phyloP scores from a whole-genome alignment of 2,329 filamentous ascomycete species.

The Phialophora chinensis region DNA sequence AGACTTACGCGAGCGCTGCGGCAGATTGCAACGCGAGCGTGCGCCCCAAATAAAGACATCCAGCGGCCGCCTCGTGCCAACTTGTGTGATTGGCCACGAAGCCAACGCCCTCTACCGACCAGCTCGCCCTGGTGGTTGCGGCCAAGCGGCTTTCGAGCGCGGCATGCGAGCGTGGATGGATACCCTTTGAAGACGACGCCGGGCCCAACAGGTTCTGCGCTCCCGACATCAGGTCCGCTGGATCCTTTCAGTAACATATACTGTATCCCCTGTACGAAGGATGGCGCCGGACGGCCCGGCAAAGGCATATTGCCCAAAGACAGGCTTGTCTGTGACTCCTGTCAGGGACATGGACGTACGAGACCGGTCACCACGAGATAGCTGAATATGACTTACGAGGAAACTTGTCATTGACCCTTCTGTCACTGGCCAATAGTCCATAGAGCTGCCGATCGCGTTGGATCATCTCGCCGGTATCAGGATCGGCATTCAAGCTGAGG shows the following conservation, averaged over 20 bases:
- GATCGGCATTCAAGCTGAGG: conserved; percentile 38
- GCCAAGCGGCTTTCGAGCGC: neutral
- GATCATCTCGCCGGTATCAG: conserved; percentile 38
- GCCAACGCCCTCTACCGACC: neutral
- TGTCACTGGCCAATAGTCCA: conserved; percentile 35
- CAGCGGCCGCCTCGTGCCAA: neutral
- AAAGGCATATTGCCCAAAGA: conserved; percentile 39
- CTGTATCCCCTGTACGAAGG: conserved; percentile 35
- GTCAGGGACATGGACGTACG: conserved; percentile 5
- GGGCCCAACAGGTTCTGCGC: neutral
- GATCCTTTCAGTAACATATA: conserved; percentile 35
- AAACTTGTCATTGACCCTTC: conserved; percentile 38
- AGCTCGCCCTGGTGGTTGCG: neutral
- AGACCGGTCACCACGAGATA: neutral
- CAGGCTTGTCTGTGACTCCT: conserved; percentile 34
- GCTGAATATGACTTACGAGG: conserved; percentile 29
- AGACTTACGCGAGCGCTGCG: conserved; percentile 4
- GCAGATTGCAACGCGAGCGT: neutral
- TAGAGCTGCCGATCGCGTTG: conserved; percentile 36
- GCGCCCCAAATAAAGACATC: neutral
- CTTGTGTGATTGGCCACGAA: neutral
- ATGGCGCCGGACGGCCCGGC: conserved; percentile 38
- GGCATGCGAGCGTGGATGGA: neutral
- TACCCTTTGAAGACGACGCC: neutral
- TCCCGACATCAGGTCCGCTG: conserved; percentile 18